Base-by-base conservation (phyloP, 2,329 filamentous ascomycete species). In the Sclerotinia minor region DNA sequence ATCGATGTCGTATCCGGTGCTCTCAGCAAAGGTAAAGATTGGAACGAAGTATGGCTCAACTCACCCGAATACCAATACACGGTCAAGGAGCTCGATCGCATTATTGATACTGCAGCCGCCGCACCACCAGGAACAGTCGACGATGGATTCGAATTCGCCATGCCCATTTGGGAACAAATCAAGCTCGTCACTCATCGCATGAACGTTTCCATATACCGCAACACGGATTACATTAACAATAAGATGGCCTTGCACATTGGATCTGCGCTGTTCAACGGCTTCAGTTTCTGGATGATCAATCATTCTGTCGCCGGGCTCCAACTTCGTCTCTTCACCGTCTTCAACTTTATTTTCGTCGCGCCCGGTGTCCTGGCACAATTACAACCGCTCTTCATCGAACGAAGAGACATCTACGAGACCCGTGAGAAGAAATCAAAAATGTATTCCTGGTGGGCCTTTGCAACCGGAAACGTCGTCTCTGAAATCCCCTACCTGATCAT, bases 1-100 rank as follows among this genome's bases (percentile, higher is more conserved):
- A 78, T 82, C 11, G 80, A 82, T 47, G 79, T 80, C 2, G 78
- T 81, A 19, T 67, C 84, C 80, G 64, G 85, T 79, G 26, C 82
- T 79, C 53, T 84, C 53, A 81, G 82, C 3, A 84, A 84, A 1
- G 84, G 85, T 0, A 76, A 78, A 47, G 84, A 92, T 75, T 94
- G 91, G 91, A 81, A 83, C 49, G 81, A 89, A 53, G 84, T 89
- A 71, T 92, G 89, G 89, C 80, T 81, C 58, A 82, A 83, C 49
- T 90, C 88, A 0, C 78, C 84, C 1, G 82, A 90, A 71, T 83
- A 85, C 69, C 77, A 79, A 5, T 75, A 80, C 1, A 78, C 89
- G 24, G 75, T 86, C 2, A 77, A 82, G 21, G 86, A 90, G 73
- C 87, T 92, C 50, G 82, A 87, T 32, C 79, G 79, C 8, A 83